Evolutionary conservation across 108 stramenopile species (phyloP), one percentile per base, ranked within the genome.

Genomic region (Fistulifera solaris): DNA sequence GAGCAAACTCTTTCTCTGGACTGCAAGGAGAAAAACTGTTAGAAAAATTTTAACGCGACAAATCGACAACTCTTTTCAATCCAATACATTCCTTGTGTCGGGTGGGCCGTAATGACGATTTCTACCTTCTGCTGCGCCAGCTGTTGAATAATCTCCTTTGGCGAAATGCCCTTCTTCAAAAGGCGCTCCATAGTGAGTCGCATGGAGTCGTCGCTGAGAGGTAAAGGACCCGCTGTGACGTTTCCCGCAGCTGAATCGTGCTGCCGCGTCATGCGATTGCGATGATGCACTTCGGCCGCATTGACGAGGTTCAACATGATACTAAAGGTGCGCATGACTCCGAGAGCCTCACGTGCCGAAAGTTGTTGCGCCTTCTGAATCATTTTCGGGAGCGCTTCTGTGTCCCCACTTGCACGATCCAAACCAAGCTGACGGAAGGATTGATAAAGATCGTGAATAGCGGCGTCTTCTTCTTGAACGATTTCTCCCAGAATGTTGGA

Each of bases 21-120:
- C 72, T 35, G 31, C 8, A 35, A 8, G 3, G 8, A 35, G 3
- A 12, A 2, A 14, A 31, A 27, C 2, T 35, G 15, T 23, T 4
- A 35, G 22, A 62, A 50, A 48, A 13, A 0, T 40, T 39, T 23
- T 19, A n/a, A 58, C 13, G 13, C 2, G 15, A 52, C 50, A 43
- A 57, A 65, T 67, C 62, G 67, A 12, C 64, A 75, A 25, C 75
- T 75, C 25, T 54, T 35, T 35, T 8, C 3, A 35, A 35, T 35
- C 8, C 8, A 35, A 35, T 6, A 35, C 31, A 35, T 6, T 6
- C 31, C 31, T 74, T 98, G 94, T 13, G 96, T 98, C 6, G 96
- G 96, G 67, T 98, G 96, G 15, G 96, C 96, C 41, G 96, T 98
- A 54, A 98, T 70, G 14, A 98, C 94, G 52, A 98, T 79, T 78